Percentiles rank a stretch among this genome's conserved stretches.
Evolutionary conservation across 1,284 basidiomycete genomes (phyloP).

Genomic region (Termitomyces sp.): DNA sequence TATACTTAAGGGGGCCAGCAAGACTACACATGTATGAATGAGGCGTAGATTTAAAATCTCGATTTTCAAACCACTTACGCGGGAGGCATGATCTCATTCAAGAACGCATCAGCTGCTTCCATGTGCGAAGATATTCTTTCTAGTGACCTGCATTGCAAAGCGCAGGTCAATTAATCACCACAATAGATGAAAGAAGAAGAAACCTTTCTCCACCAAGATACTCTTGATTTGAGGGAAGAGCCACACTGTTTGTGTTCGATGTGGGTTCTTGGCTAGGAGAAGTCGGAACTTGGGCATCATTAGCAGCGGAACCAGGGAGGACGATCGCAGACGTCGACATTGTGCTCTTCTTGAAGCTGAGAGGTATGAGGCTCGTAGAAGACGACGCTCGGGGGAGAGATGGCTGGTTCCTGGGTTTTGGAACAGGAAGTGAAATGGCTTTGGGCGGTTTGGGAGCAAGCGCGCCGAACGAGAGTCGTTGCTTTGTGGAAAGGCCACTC

Average conservation of each 20-base stretch:
- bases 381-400: conserved; percentile 14
- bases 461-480: conserved; percentile 35
- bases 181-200: background rate
- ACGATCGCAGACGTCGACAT: conserved; percentile 9
- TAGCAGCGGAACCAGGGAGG: background rate
- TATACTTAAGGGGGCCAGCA: conserved; percentile 30
- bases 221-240: background rate
- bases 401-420: conserved; percentile 13
- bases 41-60: background rate
- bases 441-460: conserved; percentile 22
- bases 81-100: conserved; percentile 37
- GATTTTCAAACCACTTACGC: conserved; percentile 26
- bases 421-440: conserved; percentile 20
- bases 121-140: conserved; percentile 9
- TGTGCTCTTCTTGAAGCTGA: conserved; percentile 43
- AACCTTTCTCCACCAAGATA: background rate
- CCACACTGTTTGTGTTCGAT: too few relatives aligned
- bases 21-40: conserved; percentile 22
- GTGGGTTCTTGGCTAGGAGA: conserved; percentile 9
- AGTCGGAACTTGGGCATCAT: background rate
- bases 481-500: conserved; percentile 44
- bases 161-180: background rate
- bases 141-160: background rate
- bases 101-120: conserved; percentile 32
- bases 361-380: conserved; percentile 22